Evolutionary conservation across 495 filamentous ascomycete genomes (phyloP).

Genomic region (Penicillium ochrochloron): DNA sequence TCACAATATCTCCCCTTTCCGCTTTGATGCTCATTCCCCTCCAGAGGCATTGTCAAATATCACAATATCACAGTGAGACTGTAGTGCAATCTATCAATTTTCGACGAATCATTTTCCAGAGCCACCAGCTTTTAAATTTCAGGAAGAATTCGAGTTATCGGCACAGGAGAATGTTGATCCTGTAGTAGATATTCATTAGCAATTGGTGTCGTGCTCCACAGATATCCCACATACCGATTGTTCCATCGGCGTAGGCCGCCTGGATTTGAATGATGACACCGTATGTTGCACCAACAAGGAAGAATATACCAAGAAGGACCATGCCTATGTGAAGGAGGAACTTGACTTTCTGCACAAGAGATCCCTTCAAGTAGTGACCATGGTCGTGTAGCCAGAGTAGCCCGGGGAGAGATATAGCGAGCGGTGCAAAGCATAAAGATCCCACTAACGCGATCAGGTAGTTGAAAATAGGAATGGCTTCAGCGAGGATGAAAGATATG

Average conservation of each 20-base stretch:
- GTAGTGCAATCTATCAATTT: not conserved
- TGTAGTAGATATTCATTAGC: not conserved
- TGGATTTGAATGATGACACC: constrained; percentile 26
- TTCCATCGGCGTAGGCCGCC: constrained; percentile 21
- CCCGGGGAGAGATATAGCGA: constrained; percentile 34
- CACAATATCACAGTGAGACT: not conserved
- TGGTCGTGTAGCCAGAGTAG: constrained; percentile 52
- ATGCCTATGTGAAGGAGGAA: not conserved
- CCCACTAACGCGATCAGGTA: constrained; percentile 55
- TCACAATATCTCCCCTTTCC: not conserved
- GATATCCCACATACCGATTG: constrained; percentile 22
- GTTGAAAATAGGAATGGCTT: constrained; percentile 69
- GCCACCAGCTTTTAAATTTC: not conserved
- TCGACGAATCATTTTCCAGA: not conserved
- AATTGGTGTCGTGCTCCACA: not conserved
- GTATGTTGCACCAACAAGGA: constrained; percentile 30
- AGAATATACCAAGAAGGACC: constrained; percentile 26
- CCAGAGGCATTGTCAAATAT: too few relatives aligned
- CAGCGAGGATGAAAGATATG: constrained; percentile 66
- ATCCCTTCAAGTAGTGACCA: constrained; percentile 25
- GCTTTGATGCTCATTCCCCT: not conserved
- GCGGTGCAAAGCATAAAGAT: constrained; percentile 36
- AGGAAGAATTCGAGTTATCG: constrained; percentile 3
- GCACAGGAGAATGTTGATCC: constrained; percentile 1
- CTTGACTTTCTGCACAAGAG: constrained; percentile 10